Evolutionary conservation across 192 early-diverging fungal species (phyloP), one percentile per base, ranked within the genome.

Genomic region (Coemansia umbellata): DNA sequence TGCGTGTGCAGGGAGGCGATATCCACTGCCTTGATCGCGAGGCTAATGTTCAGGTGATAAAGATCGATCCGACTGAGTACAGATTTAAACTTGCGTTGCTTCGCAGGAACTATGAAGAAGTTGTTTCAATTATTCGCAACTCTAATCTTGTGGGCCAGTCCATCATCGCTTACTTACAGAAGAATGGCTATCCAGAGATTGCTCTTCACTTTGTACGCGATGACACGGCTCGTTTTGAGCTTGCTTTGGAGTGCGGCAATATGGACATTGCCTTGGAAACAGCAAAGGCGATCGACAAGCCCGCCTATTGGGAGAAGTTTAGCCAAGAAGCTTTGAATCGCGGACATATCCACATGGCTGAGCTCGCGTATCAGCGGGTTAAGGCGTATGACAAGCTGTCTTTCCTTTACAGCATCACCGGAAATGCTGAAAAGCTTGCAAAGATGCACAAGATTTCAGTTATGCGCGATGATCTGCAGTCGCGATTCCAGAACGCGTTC

Each of bases 141-240:
- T 93, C 90, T 6, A 97, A 97, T 73, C 75, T 99, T 37, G 91
- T 97, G 7, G 97, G 97, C 5, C 97, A 99, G 66, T 90, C 92
- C 17, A 99, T 99, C 70, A 99, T 99, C 74, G 93, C 94, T 1
- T 99, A 99, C 69, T 70, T 99, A 53, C 94, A 99, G 68, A 97
- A 97, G 85, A 97, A 99, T 74, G 97, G 97, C 0, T 97, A 97
- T 66, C 93, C 97, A 0, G 97, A 99, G 81, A 89, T 98, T 75
- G 97, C 97, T 5, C 80, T 99, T 35, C 93, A 97, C 69, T 99
- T 99, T 86, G 94, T 99, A 48, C 88, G 94, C 60, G 97, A 99
- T 59, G 86, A 86, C 53, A 90, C 91, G 47, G 94, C 97, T 11
- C 85, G 97, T 3, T 97, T 97, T 65, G 97, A 97, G 60, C 81